These are phyloP conservation scores for Phytopythium mirpurense DNA, from an alignment of 352 stramenopile genomes.

Conservation along the genomic window DNA sequence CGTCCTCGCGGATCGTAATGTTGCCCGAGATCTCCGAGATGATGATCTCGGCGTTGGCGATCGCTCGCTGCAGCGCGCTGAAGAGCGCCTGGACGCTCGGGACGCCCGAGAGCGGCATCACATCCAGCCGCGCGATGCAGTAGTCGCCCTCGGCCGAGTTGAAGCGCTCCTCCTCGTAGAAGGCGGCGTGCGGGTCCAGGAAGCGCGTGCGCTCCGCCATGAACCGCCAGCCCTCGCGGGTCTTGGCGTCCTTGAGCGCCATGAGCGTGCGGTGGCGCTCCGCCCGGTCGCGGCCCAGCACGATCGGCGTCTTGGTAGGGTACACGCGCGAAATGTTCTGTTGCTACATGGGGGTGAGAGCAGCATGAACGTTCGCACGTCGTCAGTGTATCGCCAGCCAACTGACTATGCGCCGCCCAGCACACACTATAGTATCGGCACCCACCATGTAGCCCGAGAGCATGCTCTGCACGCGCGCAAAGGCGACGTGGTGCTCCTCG, in stretches of 20 bases:
- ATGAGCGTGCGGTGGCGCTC: constrained; percentile 22
- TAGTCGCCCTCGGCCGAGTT: constrained; percentile 30
- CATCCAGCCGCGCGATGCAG: constrained; percentile 37
- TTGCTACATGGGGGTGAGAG: constrained; percentile 7
- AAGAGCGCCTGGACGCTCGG: constrained; percentile 26
- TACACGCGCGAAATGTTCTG: constrained; percentile 20
- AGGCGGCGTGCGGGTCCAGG: constrained; percentile 19
- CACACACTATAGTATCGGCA: no score
- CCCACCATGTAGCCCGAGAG: constrained; percentile 14
- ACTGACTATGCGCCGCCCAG: no score
- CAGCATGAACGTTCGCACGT: no score
- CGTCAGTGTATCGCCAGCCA: no score
- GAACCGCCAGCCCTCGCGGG: constrained; percentile 24
- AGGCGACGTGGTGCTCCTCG: constrained; percentile 27
- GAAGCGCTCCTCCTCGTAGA: constrained; percentile 36
- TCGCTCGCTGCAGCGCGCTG: constrained; percentile 32
- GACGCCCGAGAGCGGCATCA: constrained; percentile 25
- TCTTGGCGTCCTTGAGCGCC: constrained; percentile 21
- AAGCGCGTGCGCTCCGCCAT: constrained; percentile 21
- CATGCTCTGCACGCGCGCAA: constrained; percentile 25
- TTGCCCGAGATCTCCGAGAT: constrained; percentile 43
- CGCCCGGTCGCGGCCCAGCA: constrained; percentile 18
- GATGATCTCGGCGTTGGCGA: constrained; percentile 51
- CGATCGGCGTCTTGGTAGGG: constrained; percentile 30
- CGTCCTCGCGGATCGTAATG: constrained; percentile 49